Conservation (phyloP, 148 eudicot species). For the Oxyria digyna region DNA sequence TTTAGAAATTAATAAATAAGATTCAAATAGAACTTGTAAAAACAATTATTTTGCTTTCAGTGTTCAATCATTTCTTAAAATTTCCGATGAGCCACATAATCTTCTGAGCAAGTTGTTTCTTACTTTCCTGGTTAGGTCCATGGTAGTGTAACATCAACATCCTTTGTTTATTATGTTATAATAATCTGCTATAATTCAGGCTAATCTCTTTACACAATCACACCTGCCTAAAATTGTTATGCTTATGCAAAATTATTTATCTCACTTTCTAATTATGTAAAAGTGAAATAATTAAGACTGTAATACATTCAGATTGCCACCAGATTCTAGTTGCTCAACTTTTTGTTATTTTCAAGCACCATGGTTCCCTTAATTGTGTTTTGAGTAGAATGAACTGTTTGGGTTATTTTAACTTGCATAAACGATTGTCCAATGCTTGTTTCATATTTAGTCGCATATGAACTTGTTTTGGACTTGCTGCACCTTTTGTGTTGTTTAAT, state of each 20-base stretch:
- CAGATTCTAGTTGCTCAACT: neutral
- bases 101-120: neutral
- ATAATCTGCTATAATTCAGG: neutral
- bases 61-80: neutral
- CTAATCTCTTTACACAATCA: neutral
- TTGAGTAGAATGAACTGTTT: neutral
- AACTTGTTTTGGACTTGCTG: neutral
- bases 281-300: neutral
- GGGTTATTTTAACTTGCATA: neutral
- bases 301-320: neutral
- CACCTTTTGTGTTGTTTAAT: neutral
- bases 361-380: neutral
- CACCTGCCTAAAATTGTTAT: neutral
- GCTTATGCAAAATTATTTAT: neutral
- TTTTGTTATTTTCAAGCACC: neutral
- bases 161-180: neutral
- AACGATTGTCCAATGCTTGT: neutral
- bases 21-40: neutral
- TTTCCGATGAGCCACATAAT: neutral
- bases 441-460: neutral
- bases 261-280: too few relatives aligned
- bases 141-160: neutral
- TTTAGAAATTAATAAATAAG: neutral
- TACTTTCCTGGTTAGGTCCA: neutral
- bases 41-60: neutral